Conservation (phyloP, 2,329 filamentous ascomycete genomes). For the Aspergillus niger region DNA sequence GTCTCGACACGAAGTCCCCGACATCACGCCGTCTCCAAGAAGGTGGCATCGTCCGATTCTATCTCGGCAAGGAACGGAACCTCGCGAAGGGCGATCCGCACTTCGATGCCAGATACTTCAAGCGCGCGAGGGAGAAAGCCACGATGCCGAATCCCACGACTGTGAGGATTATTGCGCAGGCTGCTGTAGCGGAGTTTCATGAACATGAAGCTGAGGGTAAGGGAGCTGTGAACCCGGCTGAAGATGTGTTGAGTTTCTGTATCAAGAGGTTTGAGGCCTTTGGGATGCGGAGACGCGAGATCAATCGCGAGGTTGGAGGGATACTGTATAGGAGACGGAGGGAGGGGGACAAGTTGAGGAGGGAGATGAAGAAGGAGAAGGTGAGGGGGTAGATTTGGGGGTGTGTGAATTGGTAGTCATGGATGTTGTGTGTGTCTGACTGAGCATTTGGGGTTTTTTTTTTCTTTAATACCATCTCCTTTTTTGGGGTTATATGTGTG, state of each 20-base stretch:
- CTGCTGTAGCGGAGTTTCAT: constrained; percentile 34
- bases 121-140: constrained; percentile 29
- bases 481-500: no score
- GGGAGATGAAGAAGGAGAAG: constrained; percentile 4
- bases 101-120: constrained; percentile 30
- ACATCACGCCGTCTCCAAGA: constrained; percentile 24
- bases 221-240: constrained; percentile 13
- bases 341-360: neutral
- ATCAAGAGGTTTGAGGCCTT: constrained; percentile 33
- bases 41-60: constrained; percentile 33
- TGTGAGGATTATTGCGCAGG: constrained; percentile 40
- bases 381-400: no score
- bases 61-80: constrained; percentile 26
- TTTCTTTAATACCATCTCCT: no score
- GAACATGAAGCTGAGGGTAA: neutral
- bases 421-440: neutral
- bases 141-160: constrained; percentile 38
- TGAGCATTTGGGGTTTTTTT: no score
- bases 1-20: constrained; percentile 32
- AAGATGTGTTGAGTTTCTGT: constrained; percentile 37
- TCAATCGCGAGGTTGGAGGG: constrained; percentile 39
- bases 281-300: constrained; percentile 31
- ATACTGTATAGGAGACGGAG: constrained; percentile 26
- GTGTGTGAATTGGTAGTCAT: no score
- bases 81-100: constrained; percentile 25